A percentile compares a stretch with the other conserved stretches of the same genome.
These are phyloP conservation scores for Paspalum vaginatum DNA, from an alignment of 176 grass and related monocot species.

Conservation along the genomic window DNA sequence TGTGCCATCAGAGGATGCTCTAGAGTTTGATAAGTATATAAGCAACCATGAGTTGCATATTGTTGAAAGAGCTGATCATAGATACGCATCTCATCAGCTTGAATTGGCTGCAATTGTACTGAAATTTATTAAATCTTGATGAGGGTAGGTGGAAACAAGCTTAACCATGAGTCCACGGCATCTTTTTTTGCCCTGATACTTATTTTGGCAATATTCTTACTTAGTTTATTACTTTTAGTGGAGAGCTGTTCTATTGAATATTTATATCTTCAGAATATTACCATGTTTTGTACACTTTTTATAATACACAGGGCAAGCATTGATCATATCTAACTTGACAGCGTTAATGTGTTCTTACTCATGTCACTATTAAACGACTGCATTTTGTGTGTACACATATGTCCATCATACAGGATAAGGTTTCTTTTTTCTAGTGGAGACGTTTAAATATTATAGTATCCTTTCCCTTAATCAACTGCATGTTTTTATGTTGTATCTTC, in stretches of 20 bases:
- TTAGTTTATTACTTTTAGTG: background rate
- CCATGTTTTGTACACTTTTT: no score
- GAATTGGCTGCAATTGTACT: conserved; percentile 64
- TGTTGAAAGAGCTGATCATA: conserved; percentile 77
- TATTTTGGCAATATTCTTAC: background rate
- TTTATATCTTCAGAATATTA: conserved; percentile 14
- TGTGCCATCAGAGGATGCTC: conserved; percentile 64
- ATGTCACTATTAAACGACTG: background rate
- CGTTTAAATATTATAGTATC: background rate
- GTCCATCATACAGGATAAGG: background rate
- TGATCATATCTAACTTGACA: background rate
- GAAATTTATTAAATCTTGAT: conserved; percentile 60
- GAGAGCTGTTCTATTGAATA: background rate
- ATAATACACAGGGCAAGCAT: background rate
- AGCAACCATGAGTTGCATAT: conserved; percentile 69
- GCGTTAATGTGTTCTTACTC: background rate
- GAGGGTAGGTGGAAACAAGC: conserved; percentile 30
- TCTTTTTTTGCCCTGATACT: background rate
- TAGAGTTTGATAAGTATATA: conserved; percentile 76
- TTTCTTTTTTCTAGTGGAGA: background rate
- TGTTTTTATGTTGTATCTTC: conserved; percentile 30
- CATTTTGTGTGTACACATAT: background rate
- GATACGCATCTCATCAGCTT: conserved; percentile 54
- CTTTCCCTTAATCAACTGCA: background rate
- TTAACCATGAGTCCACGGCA: background rate